Evolutionary conservation across 768 basidiomycete genomes (phyloP).

Genomic region (Serendipita vermifera): DNA sequence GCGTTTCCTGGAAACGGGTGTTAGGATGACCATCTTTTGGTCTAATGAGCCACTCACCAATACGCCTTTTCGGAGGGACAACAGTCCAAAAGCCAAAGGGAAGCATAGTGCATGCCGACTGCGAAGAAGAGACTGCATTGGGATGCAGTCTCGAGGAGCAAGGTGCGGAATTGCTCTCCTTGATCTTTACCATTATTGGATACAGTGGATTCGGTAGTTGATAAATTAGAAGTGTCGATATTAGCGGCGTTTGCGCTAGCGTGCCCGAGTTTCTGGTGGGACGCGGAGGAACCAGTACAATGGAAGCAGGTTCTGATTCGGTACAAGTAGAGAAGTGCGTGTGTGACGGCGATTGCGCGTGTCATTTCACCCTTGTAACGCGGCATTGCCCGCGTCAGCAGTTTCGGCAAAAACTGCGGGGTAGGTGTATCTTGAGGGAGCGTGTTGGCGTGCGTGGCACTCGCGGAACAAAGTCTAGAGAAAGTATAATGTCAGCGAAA

Average conservation of each 20-base stretch:
- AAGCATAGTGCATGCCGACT: slow-evolving; percentile 7
- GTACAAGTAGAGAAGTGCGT: slow-evolving; percentile 6
- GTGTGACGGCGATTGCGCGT: slow-evolving; percentile 4
- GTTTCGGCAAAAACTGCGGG: not conserved
- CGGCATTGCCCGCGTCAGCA: slow-evolving; percentile 2
- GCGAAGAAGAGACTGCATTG: slow-evolving; percentile 9
- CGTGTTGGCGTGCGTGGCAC: not conserved
- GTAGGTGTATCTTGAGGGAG: not conserved
- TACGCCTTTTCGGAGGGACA: slow-evolving; percentile 5
- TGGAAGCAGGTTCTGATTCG: slow-evolving; percentile 7
- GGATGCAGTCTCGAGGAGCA: not conserved
- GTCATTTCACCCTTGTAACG: not conserved
- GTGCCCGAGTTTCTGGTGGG: not conserved
- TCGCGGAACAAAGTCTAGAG: not conserved
- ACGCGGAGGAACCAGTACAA: not conserved
- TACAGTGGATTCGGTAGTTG: no score
- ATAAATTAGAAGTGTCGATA: not conserved
- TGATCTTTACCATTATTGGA: not conserved
- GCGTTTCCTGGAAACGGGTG: not conserved
- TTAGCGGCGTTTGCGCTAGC: not conserved
- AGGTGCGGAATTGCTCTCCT: not conserved
- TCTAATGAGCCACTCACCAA: not conserved
- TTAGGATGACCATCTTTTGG: not conserved
- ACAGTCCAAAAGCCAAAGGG: slow-evolving; percentile 5
- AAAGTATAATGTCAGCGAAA: not conserved